These are phyloP conservation scores for Leptodermis oblonga DNA, from an alignment of 257 asterid genomes.

Conservation along the genomic window DNA sequence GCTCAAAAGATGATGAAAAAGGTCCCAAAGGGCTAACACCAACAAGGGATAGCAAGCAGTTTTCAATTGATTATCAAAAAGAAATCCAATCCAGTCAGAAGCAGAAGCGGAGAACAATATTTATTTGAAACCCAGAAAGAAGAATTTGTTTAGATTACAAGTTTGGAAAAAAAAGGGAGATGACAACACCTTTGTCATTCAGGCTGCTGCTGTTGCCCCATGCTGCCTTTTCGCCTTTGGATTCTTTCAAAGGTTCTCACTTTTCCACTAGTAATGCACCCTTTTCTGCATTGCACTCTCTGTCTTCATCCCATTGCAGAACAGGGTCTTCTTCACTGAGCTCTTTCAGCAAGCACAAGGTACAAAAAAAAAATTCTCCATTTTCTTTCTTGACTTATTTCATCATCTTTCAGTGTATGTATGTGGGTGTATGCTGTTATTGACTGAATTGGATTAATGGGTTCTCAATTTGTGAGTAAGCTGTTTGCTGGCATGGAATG, in stretches of 20 bases:
- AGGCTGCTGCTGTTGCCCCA: constrained; percentile 28
- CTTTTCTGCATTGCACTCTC: constrained; percentile 11
- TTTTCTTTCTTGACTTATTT: background rate
- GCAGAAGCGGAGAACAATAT: too few species aligned
- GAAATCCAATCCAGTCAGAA: background rate
- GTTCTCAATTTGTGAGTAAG: background rate
- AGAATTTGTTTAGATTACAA: background rate
- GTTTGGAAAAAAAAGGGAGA: constrained; percentile 8
- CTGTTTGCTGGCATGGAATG: background rate
- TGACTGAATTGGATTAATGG: background rate
- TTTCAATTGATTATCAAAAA: too few species aligned
- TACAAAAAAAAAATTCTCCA: background rate
- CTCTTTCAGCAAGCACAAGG: constrained; percentile 7
- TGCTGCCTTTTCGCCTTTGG: constrained; percentile 21
- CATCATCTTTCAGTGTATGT: background rate
- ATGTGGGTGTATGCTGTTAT: background rate
- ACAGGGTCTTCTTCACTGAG: constrained; percentile 8
- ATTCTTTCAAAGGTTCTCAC: constrained; percentile 26
- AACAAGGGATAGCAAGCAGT: background rate
- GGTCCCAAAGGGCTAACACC: constrained; percentile 8
- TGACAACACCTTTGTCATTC: constrained; percentile 38
- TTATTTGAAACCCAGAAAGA: background rate
- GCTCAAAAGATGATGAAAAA: constrained; percentile 7
- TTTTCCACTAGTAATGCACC: constrained; percentile 24
- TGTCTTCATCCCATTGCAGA: background rate